Percentiles rank a stretch among this genome's conserved stretches.
These are phyloP conservation scores for Globisporangium viniferum DNA, from an alignment of 352 stramenopile genomes.

Conservation along the genomic window DNA sequence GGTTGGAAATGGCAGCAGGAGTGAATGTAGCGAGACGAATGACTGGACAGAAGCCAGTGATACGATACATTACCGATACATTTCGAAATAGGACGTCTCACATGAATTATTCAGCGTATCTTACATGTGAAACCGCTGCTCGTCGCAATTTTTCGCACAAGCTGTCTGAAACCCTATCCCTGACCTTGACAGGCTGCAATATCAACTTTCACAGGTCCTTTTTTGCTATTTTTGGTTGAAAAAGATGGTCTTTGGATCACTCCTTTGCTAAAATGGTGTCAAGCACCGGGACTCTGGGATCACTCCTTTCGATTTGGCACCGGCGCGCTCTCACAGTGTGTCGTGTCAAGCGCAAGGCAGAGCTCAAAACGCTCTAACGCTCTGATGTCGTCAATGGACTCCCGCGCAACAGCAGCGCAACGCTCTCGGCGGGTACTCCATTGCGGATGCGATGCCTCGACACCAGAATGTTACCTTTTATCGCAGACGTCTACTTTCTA, in stretches of 20 bases:
- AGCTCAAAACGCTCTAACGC: background rate
- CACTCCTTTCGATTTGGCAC: background rate
- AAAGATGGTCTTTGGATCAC: too few species aligned
- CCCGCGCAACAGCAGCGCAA: background rate
- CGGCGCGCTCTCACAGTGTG: background rate
- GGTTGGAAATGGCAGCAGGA: background rate
- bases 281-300: too few species aligned
- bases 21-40: background rate
- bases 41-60: constrained; percentile 10
- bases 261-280: too few species aligned
- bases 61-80: constrained; percentile 3
- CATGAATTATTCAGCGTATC: constrained; percentile 1
- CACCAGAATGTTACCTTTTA: background rate
- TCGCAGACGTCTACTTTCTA: background rate
- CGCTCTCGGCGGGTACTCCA: background rate
- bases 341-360: background rate
- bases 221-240: background rate
- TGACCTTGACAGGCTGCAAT: background rate
- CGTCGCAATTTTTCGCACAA: background rate
- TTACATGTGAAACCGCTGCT: constrained; percentile 2
- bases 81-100: background rate
- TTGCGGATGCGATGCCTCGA: background rate
- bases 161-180: background rate
- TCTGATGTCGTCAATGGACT: background rate
- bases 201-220: background rate